Base-by-base conservation (phyloP, 371 early-diverging fungal genomes). In the Mortierella sp. region DNA sequence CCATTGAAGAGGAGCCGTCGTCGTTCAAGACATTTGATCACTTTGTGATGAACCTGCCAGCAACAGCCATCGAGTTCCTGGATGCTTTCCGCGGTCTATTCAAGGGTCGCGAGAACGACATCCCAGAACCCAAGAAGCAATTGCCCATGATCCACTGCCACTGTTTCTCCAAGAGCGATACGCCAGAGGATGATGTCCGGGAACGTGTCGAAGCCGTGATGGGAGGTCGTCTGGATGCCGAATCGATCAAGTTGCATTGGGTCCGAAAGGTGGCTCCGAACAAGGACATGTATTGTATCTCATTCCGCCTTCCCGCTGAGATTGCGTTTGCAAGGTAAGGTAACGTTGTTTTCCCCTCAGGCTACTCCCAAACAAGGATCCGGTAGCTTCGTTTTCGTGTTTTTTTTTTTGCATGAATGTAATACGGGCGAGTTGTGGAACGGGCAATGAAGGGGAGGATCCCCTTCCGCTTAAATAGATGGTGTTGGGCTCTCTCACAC, bases 41-140 rank as follows among this genome's bases (percentile, higher is more conserved):
- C 74, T 96, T 95, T 65, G 92, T 98, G 1, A 97, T 99, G 98
- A 98, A 99, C 78, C 83, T 99, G 25, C 98, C 99, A 0, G 98
- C 95, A 4, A 94, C 94, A 0, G 96, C 98, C 1, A 88, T 98
- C 44, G 98, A 96, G 57, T 99, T 99, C 76, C 79, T 99, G 45
- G 93, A 93, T 62, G 85, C 90, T 2, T 94, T 92, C 82, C 86
- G 85, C 24, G 91, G 91, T 5, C 60, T 93, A 2, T 92, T 88
- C 72, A 66, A 78, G 44, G 87, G 85, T 27, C 79, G 84, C 62
- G 66, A 84, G 73, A 54, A 54, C 22, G 40, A 64, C 46, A 60
- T 86, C 50, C 57, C 80, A 63, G 73, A 82, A 31, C 59, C 80
- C 65, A 48, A 73, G 14, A 63, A 81, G 6, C 80, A 86, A 47